phyloP scores from a whole-genome alignment of 306 rosid species.

The Comarum palustre region DNA sequence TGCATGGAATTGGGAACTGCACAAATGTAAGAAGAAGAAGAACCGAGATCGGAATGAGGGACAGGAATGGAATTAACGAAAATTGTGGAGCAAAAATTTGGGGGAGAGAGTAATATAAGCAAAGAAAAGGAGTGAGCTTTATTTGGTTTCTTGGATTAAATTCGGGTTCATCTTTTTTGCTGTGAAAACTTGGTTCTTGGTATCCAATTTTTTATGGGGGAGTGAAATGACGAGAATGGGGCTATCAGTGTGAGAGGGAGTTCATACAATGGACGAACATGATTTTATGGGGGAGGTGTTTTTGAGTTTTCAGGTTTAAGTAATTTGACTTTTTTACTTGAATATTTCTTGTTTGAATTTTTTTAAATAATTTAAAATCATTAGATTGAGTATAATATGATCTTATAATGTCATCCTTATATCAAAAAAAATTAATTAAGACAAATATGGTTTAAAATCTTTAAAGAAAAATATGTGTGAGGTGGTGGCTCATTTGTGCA shows the following conservation, averaged over 20 bases:
- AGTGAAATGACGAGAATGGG: constrained; percentile 17
- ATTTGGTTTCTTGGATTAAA: background rate
- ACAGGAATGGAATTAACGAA: background rate
- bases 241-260: background rate
- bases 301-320: constrained; percentile 14
- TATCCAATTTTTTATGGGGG: constrained; percentile 7
- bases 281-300: background rate
- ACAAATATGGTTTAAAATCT: too few species aligned
- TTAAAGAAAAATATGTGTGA: too few species aligned
- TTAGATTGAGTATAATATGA: too few species aligned
- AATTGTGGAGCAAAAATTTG: background rate
- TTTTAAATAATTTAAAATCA: too few species aligned
- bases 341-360: too few species aligned
- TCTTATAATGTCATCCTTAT: too few species aligned
- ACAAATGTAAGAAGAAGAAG: background rate
- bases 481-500: constrained; percentile 3
- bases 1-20: background rate
- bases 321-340: too few species aligned
- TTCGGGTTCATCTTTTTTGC: background rate
- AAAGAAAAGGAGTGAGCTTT: background rate
- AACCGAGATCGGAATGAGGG: background rate
- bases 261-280: background rate
- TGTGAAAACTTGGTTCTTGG: background rate
- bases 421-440: too few species aligned
- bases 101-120: background rate